These are phyloP conservation scores for Abrus pulchellus DNA, from an alignment of 306 rosid genomes.

Conservation along the genomic window DNA sequence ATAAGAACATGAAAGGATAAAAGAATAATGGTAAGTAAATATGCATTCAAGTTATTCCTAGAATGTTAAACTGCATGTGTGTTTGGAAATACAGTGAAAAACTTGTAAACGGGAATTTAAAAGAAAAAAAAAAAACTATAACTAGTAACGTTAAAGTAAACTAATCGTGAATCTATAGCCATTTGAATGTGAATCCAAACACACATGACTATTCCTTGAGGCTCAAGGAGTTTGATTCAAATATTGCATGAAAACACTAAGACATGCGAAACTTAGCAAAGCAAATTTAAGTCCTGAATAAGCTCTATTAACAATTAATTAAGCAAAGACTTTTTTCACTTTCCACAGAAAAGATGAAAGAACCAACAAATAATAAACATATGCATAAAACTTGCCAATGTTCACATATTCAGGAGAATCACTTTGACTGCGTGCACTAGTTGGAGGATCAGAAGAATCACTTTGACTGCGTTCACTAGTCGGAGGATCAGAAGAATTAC, in stretches of 20 bases:
- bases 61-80: neutral
- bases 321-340: neutral
- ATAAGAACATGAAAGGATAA: slow-evolving; percentile 5
- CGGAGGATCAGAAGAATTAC: slow-evolving; percentile 45
- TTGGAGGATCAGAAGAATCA: slow-evolving; percentile 37
- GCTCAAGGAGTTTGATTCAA: slow-evolving; percentile 16
- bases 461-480: no score
- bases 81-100: no score
- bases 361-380: slow-evolving; percentile 22
- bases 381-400: slow-evolving; percentile 68
- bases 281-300: neutral
- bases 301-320: neutral
- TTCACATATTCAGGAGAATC: slow-evolving; percentile 71
- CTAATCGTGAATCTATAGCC: no score
- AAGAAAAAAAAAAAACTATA: no score
- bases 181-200: no score
- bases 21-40: no score
- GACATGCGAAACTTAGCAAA: neutral
- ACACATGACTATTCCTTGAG: neutral
- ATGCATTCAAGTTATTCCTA: neutral
- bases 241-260: neutral
- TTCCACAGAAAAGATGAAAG: neutral
- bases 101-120: no score
- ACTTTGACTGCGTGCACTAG: slow-evolving; percentile 55
- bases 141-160: no score